phyloP scores from a whole-genome alignment of 2,329 filamentous ascomycete genomes.

The Claviceps pazoutovae region DNA sequence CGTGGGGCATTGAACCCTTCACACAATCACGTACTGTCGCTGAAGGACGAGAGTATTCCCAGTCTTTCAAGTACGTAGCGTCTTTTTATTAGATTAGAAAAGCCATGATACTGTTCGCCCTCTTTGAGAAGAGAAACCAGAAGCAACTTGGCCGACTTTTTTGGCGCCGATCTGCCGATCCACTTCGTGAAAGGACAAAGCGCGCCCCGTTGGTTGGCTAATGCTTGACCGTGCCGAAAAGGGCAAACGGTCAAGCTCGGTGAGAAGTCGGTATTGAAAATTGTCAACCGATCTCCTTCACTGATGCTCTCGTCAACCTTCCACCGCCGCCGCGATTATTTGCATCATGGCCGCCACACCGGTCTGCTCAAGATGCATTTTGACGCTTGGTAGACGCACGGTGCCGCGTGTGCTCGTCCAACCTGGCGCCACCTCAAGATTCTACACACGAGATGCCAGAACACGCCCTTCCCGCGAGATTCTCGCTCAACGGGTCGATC shows the following conservation, averaged over 20 bases:
- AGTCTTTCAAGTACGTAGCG: no score
- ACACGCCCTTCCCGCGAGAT: slow-evolving; percentile 42
- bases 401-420: slow-evolving; percentile 10
- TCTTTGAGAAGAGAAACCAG: no score
- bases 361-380: slow-evolving; percentile 10
- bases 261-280: no score
- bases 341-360: slow-evolving; percentile 7
- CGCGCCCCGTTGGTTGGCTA: background rate
- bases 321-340: background rate
- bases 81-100: no score
- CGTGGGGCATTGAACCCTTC: no score
- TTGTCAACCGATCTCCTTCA: background rate
- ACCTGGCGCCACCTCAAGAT: slow-evolving; percentile 22
- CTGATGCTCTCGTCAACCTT: background rate
- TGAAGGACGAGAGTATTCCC: no score
- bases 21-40: no score
- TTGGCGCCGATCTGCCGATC: no score
- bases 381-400: slow-evolving; percentile 6
- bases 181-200: no score
- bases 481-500: slow-evolving; percentile 38
- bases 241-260: no score
- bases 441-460: slow-evolving; percentile 21
- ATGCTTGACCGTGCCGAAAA: background rate
- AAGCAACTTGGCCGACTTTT: no score
- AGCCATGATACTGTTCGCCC: no score